Evolutionary conservation across 2,329 filamentous ascomycete genomes (phyloP).

Genomic region (Tolypocladium tundrense): DNA sequence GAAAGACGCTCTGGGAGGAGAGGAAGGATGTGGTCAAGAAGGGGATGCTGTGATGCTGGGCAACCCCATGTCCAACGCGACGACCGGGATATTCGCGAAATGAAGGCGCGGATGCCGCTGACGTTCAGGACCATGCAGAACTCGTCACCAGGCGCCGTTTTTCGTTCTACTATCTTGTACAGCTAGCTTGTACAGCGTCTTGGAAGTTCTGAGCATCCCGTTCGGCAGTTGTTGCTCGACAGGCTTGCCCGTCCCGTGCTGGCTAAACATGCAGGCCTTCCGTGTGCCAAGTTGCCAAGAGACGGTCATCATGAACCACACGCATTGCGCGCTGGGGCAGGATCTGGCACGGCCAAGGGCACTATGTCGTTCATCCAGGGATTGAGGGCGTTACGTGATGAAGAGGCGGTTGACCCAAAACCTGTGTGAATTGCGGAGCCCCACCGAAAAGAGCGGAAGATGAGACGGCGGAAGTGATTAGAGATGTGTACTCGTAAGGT

Average conservation of each 20-base stretch:
- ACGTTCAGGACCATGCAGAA: neutral
- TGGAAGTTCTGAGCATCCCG: neutral
- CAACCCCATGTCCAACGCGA: neutral
- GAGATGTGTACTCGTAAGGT: neutral
- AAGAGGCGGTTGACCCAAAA: neutral
- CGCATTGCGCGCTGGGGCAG: neutral
- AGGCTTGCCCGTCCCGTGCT: neutral
- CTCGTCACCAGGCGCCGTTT: neutral
- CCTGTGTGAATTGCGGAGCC: neutral
- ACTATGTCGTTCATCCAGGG: neutral
- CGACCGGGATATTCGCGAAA: neutral
- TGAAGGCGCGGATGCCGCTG: neutral
- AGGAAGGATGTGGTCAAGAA: conserved; percentile 78
- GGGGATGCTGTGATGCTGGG: conserved; percentile 65
- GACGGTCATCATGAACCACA: neutral
- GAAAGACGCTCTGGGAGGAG: conserved; percentile 98
- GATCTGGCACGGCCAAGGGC: neutral
- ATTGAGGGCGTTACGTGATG: neutral
- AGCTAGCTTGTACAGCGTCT: no score
- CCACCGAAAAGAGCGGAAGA: neutral
- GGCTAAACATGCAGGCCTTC: neutral
- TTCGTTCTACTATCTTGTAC: neutral
- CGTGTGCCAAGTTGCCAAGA: neutral
- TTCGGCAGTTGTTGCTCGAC: neutral
- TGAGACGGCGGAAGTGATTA: neutral